Conservation (phyloP, 305 asterid species). For the Solanum hybrid region DNA sequence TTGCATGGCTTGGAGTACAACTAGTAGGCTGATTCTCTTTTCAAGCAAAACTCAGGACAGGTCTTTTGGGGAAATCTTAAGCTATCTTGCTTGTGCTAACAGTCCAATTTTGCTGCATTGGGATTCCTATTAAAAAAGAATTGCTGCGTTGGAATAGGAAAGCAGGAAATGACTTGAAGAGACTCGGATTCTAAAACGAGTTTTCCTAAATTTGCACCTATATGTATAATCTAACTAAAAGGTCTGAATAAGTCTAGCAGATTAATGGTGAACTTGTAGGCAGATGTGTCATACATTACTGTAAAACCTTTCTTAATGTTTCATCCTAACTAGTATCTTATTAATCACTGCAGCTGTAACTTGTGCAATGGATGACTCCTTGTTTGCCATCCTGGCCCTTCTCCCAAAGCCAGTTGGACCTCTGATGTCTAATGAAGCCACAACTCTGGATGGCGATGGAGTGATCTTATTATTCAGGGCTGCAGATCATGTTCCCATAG, state of each 20-base stretch:
- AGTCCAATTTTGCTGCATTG: background rate
- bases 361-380: slow-evolving; percentile 50
- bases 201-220: background rate
- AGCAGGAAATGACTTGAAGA: background rate
- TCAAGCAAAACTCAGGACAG: background rate
- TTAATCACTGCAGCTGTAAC: slow-evolving; percentile 50
- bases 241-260: background rate
- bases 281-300: background rate
- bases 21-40: background rate
- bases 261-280: background rate
- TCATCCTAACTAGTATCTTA: slow-evolving; percentile 1
- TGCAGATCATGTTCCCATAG: slow-evolving; percentile 60
- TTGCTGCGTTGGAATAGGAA: background rate
- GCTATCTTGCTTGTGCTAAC: background rate
- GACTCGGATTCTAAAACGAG: background rate
- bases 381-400: slow-evolving; percentile 68
- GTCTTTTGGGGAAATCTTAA: background rate
- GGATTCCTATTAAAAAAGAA: background rate
- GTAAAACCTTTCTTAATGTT: background rate
- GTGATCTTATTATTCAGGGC: slow-evolving; percentile 54
- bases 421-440: slow-evolving; percentile 20
- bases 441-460: slow-evolving; percentile 34
- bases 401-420: slow-evolving; percentile 21
- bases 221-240: background rate
- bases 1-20: background rate